These are phyloP conservation scores for Lentinula boryana DNA, from an alignment of 768 basidiomycete genomes.

Conservation along the genomic window DNA sequence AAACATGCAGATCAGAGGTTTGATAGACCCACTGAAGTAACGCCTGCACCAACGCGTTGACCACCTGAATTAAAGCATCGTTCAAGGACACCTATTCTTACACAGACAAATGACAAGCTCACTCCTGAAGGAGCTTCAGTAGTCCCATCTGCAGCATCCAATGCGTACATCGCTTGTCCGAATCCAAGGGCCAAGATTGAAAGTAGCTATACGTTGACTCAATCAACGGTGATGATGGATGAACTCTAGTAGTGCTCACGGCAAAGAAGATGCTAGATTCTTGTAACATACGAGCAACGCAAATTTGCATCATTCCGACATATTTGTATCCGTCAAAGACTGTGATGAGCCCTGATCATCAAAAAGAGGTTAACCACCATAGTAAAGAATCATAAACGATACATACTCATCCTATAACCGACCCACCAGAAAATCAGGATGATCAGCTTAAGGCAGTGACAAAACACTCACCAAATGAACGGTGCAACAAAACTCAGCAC, in stretches of 20 bases:
- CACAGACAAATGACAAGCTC: slow-evolving; percentile 11
- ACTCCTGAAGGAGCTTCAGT: slow-evolving; percentile 48
- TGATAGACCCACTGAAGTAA: slow-evolving; percentile 58
- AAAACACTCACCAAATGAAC: slow-evolving; percentile 69
- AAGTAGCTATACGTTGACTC: slow-evolving; percentile 46
- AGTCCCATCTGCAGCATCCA: slow-evolving; percentile 86
- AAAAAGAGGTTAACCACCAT: background rate
- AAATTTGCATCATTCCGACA: slow-evolving; percentile 92
- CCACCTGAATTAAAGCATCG: slow-evolving; percentile 34
- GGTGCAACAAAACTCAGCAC: slow-evolving; percentile 84
- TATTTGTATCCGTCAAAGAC: slow-evolving; percentile 83
- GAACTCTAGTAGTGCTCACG: slow-evolving; percentile 36
- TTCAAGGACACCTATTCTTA: background rate
- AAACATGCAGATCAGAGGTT: background rate
- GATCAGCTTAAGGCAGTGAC: background rate
- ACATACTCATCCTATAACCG: slow-evolving; percentile 66
- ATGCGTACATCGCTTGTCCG: slow-evolving; percentile 78
- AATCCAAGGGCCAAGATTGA: slow-evolving; percentile 84
- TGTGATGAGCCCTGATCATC: slow-evolving; percentile 59
- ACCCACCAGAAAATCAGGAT: background rate
- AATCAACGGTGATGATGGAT: background rate
- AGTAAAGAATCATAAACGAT: background rate
- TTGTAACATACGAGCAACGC: slow-evolving; percentile 86
- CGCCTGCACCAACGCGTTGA: slow-evolving; percentile 73
- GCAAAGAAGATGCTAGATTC: slow-evolving; percentile 93